Evolutionary conservation across 2,329 filamentous ascomycete species (phyloP).

Genomic region (Aspergillus spinulosporus): DNA sequence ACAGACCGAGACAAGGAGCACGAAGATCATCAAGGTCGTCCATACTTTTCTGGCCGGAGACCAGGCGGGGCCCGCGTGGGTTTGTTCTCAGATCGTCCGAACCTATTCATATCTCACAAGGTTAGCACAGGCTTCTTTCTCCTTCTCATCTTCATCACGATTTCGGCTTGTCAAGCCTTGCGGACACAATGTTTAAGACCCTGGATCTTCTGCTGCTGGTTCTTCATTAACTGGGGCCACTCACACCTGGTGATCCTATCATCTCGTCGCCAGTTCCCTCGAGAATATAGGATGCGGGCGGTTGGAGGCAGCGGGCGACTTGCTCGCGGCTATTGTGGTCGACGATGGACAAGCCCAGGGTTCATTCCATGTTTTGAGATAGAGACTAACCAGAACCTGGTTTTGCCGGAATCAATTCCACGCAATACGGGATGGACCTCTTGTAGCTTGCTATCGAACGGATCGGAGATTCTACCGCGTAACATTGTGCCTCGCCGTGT

Average conservation of each 20-base stretch:
- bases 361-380: not conserved
- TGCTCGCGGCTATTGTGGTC: constrained; percentile 15
- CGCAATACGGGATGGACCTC: not conserved
- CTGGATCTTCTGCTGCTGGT: constrained; percentile 4
- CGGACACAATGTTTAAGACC: constrained; percentile 27
- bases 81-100: constrained; percentile 26
- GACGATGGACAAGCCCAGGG: not conserved
- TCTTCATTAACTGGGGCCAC: constrained; percentile 13
- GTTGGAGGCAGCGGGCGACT: constrained; percentile 19
- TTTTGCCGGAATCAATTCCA: not conserved
- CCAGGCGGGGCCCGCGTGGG: constrained; percentile 26
- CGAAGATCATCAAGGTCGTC: constrained; percentile 15
- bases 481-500: too few relatives aligned
- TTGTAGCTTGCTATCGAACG: not conserved
- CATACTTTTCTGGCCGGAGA: constrained; percentile 31
- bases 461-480: not conserved
- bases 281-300: constrained; percentile 14
- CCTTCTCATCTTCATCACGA: not conserved
- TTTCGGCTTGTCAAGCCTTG: constrained; percentile 50
- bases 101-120: not conserved
- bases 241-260: not conserved
- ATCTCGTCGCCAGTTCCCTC: constrained; percentile 19
- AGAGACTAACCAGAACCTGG: not conserved
- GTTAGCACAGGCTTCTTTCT: not conserved
- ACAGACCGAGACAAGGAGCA: not conserved